These are phyloP conservation scores for Teunomyces gatunensis DNA, from an alignment of 805 yeast genomes.

Conservation along the genomic window DNA sequence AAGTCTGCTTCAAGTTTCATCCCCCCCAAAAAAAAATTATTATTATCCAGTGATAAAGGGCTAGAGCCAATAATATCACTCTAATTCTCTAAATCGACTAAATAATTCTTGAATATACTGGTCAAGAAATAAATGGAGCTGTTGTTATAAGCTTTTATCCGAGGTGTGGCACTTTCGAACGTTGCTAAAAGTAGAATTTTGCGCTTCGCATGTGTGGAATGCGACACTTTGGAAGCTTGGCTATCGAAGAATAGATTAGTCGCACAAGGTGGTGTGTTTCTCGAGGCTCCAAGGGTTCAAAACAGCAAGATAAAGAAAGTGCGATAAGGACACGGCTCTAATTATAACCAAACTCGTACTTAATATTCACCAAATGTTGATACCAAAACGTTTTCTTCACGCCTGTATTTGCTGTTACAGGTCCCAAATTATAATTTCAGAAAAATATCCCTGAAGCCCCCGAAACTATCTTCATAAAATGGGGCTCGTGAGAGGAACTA, in stretches of 20 bases:
- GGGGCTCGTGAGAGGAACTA: too few relatives aligned
- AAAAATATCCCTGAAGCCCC: neutral
- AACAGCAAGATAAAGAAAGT: neutral
- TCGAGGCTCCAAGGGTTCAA: neutral
- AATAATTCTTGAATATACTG: neutral
- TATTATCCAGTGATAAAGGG: neutral
- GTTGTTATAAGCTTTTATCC: neutral
- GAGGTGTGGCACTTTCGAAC: neutral
- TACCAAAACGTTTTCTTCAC: neutral
- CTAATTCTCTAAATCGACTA: neutral
- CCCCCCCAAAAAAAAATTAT: neutral
- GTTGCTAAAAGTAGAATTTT: neutral
- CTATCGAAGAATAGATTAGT: neutral
- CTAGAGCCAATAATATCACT: neutral
- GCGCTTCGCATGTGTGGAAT: neutral
- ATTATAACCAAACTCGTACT: neutral
- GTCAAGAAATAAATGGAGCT: neutral
- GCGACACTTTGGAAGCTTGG: neutral
- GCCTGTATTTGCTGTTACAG: neutral
- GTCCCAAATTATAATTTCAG: neutral
- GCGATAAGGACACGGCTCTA: neutral
- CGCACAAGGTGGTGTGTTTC: neutral
- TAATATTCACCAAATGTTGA: neutral
- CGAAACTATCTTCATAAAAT: neutral
- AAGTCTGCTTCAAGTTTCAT: neutral